Conservation (phyloP, 2,329 filamentous ascomycete species). For the Ascochyta fabae region DNA sequence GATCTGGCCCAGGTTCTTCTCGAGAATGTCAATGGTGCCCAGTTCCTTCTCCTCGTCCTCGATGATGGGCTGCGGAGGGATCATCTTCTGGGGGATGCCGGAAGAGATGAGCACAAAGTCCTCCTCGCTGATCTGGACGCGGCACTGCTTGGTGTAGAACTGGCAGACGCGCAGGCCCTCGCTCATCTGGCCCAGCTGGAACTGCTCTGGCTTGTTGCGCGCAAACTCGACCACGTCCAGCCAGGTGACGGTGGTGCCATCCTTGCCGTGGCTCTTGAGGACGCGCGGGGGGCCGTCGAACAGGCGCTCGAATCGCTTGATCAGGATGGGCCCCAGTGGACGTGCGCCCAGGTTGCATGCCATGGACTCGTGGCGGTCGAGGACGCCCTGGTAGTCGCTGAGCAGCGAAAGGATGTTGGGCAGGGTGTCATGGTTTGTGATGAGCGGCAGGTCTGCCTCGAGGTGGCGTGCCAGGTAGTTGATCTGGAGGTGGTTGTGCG, state of each 20-base stretch:
- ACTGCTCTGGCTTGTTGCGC: conserved; percentile 78
- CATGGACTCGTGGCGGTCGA: conserved; percentile 85
- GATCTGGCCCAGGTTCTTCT: conserved; percentile 76
- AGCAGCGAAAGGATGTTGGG: conserved; percentile 75
- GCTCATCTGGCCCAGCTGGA: conserved; percentile 71
- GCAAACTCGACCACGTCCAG: conserved; percentile 86
- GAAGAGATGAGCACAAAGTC: conserved; percentile 85
- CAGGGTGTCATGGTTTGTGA: conserved; percentile 72
- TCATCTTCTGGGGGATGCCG: conserved; percentile 81
- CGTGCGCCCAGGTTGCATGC: conserved; percentile 85
- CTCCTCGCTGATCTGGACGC: conserved; percentile 86
- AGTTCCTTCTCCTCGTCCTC: conserved; percentile 88
- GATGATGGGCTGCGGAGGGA: conserved; percentile 78
- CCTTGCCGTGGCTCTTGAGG: conserved; percentile 67
- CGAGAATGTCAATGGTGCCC: conserved; percentile 81
- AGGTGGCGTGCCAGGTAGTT: conserved; percentile 71
- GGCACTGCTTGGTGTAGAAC: conserved; percentile 79
- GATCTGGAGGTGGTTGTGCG: conserved; percentile 68
- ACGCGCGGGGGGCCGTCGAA: conserved; percentile 81
- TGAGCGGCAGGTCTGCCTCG: conserved; percentile 66
- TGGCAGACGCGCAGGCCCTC: conserved; percentile 77
- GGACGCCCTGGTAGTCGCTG: conserved; percentile 81
- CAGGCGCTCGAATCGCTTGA: conserved; percentile 84
- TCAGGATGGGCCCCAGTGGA: conserved; percentile 78
- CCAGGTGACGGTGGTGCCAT: conserved; percentile 73